Evolutionary conservation across 306 rosid species (phyloP), one percentile per base, ranked within the genome.

Genomic region (Begonia loranthoides): DNA sequence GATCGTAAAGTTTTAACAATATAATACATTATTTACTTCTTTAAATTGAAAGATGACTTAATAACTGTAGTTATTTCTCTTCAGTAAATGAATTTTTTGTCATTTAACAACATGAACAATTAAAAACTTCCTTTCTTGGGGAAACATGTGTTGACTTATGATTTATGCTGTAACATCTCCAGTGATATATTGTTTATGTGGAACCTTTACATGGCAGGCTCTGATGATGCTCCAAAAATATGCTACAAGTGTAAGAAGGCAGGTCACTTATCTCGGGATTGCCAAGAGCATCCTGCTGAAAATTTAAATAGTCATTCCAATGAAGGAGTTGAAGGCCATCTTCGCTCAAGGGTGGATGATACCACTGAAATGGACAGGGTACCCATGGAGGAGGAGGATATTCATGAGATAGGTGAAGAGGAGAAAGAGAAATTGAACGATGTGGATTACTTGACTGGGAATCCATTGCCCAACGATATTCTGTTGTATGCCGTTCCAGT

Each of bases 381-480:
- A 61, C 57, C 81, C 40, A 76, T 90, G 75, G 99, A 90, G 63
- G 99, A 90, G 72, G 99, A 82, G 43, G 99, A 90, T 65, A 78
- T 86, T 73, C 66, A 90, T 54, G 99, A 90, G 79, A 86, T 90
- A 57, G 99, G 82, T 13, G 99, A 90, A 82, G 99, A 82, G 46
- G 95, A 90, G 77, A 87, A 70, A 63, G 99, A 62, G 64, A 90
- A 83, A 66, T 66, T 90, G 47, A 82, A 72, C 46, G 99, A 90
- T 14, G 86, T 90, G 34, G 99, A 90, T 80, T 86, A 80, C 86
- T 80, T 90, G 79, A 90, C 99, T 3, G 99, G 99, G 63, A 86
- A 62, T 68, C 95, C 99, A 59, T 76, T 90, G 70, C 72, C 86
- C 54, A 78, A 61, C 67, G 99, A 90, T 63, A 80, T 90, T 73